Conservation (phyloP, 140 eudicot species). For the Flaveria floridana region DNA sequence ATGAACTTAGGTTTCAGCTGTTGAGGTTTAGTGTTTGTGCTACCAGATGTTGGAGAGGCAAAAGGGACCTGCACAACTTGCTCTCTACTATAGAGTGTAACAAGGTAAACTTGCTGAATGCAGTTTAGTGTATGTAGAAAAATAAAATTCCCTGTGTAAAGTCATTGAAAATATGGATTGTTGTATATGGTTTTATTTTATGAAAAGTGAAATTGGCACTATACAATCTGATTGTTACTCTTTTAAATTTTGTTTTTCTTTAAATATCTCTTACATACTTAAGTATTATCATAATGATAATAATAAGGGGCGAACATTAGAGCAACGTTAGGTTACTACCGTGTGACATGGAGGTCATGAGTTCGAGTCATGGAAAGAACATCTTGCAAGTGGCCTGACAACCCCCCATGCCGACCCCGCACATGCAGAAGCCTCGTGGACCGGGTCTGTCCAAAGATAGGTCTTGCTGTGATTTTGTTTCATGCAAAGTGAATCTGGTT, state of each 20-base stretch:
- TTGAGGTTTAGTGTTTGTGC: neutral
- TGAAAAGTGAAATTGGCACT: conserved; percentile 12
- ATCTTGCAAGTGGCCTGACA: too few relatives aligned
- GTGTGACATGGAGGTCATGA: too few relatives aligned
- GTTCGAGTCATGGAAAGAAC: too few relatives aligned
- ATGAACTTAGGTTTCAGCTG: conserved; percentile 21
- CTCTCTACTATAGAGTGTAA: conserved; percentile 28
- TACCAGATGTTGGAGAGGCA: conserved; percentile 29
- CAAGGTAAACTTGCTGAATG: conserved; percentile 16
- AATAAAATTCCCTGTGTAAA: conserved; percentile 19
- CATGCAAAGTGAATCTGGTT: neutral
- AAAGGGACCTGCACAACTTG: conserved; percentile 21
- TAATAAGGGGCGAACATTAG: neutral
- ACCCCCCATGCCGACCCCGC: too few relatives aligned
- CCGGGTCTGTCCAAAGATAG: neutral
- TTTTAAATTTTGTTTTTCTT: neutral
- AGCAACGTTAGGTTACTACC: too few relatives aligned
- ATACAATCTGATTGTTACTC: neutral
- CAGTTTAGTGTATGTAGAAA: conserved; percentile 27
- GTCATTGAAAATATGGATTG: conserved; percentile 24
- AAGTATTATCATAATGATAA: neutral
- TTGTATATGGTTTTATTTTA: conserved; percentile 13
- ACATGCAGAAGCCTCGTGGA: too few relatives aligned
- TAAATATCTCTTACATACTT: neutral
- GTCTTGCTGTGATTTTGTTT: conserved; percentile 14